Percentiles rank a stretch among this genome's conserved stretches.
phyloP scores from a whole-genome alignment of 192 early-diverging fungal species.

The Coemansia sp. region DNA sequence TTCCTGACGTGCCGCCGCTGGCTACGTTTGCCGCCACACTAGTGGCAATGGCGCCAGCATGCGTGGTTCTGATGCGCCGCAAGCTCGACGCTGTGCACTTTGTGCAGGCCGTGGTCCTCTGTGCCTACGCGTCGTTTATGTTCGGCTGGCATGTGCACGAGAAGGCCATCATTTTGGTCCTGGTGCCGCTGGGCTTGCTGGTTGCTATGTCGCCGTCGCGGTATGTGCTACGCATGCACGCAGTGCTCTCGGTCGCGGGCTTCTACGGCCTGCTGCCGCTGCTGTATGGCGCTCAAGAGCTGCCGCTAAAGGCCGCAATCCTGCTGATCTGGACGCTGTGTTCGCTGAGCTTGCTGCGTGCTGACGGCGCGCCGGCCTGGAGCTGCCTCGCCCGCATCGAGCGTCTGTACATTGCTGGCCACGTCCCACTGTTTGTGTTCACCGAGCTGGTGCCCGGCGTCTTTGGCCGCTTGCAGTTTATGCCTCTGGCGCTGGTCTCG shows the following conservation, averaged over 20 bases:
- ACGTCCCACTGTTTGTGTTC: constrained; percentile 23
- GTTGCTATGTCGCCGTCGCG: constrained; percentile 19
- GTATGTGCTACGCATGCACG: constrained; percentile 35
- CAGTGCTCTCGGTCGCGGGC: constrained; percentile 32
- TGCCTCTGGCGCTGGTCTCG: constrained; percentile 77
- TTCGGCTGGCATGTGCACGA: constrained; percentile 99
- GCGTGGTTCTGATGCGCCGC: constrained; percentile 13
- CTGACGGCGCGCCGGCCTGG: constrained; percentile 26
- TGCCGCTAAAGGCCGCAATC: constrained; percentile 23
- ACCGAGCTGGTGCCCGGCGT: constrained; percentile 21
- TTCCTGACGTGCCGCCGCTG: constrained; percentile 67
- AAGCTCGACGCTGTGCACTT: constrained; percentile 59
- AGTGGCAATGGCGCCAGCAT: constrained; percentile 56
- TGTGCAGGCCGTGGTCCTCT: constrained; percentile 65
- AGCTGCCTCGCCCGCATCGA: constrained; percentile 22
- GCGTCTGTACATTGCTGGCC: constrained; percentile 23
- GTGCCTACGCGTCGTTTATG: constrained; percentile 81
- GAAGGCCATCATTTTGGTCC: constrained; percentile 83
- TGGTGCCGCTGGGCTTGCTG: constrained; percentile 45
- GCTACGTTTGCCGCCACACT: constrained; percentile 74
- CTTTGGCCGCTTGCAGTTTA: constrained; percentile 62
- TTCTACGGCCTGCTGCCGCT: constrained; percentile 49
- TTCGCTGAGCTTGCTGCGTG: constrained; percentile 20
- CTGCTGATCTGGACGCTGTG: constrained; percentile 30
- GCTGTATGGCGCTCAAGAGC: constrained; percentile 46